Evolutionary conservation across 2,329 filamentous ascomycete genomes (phyloP), one percentile per base, ranked within the genome.

Genomic region (Cephalotrichum gorgonifer): DNA sequence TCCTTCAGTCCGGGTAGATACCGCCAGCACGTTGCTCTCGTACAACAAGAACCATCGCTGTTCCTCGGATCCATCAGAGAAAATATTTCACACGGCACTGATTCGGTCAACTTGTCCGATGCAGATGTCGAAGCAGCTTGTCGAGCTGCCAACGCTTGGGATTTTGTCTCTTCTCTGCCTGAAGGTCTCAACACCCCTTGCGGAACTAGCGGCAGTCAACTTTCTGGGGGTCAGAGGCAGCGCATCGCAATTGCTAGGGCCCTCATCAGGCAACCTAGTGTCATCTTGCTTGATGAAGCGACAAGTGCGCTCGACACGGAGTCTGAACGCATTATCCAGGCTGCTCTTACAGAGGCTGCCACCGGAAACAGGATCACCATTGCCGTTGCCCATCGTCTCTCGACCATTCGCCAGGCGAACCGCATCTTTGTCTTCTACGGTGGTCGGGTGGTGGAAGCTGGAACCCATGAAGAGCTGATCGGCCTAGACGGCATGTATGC

Each of bases 201-300:
- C 23, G 84, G 85, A 2, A 76, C 82, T 54, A 75, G 78, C 44
- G 84, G 84, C 1, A 76, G 82, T 20, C 81, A 83, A 51, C 67
- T 89, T 1, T 86, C 81, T 1, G 85, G 85, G 20, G 85, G 85
- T 1, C 84, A 89, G 60, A 71, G 83, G 9, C 85, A 88, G 60
- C 78, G 83, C 22, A 75, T 87, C 30, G 83, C 84, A 6, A 88
- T 89, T 52, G 85, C 85, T 0, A 72, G 85, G 7, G 81, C 81
- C 12, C 80, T 88, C 23, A 72, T 88, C 47, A 78, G 82, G 43
- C 69, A 79, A 47, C 84, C 85, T 0, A 67, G 70, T 0, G 77
- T 89, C 2, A 64, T 89, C 3, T 75, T 89, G 7, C 69, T 89
- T 0, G 85, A 89, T 56, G 85, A 89, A 63, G 85, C 85, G 2